These are phyloP conservation scores for Penicillium argentinense DNA, from an alignment of 495 filamentous ascomycete species.

Conservation along the genomic window DNA sequence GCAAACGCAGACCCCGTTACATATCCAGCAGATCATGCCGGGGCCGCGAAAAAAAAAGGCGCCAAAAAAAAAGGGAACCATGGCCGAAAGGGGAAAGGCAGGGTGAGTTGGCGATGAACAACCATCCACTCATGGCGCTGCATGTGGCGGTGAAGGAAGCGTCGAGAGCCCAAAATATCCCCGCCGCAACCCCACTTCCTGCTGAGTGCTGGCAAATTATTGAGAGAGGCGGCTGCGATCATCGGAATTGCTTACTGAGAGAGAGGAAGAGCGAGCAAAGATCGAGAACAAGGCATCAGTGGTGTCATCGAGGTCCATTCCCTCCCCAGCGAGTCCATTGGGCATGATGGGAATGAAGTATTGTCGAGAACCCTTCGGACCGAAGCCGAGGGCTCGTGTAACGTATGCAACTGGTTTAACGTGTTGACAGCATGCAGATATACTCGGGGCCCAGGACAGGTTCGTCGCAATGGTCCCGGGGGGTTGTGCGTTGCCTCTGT, in stretches of 20 bases:
- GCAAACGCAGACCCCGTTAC: neutral
- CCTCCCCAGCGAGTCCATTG: no score
- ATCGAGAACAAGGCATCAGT: neutral
- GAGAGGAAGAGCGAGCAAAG: neutral
- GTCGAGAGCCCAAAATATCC: slow-evolving; percentile 30
- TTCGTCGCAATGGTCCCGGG: slow-evolving; percentile 7
- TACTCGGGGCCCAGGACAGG: neutral
- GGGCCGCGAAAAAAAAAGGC: neutral
- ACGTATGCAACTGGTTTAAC: slow-evolving; percentile 16
- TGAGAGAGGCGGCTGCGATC: neutral
- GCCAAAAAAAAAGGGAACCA: slow-evolving; percentile 9
- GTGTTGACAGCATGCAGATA: slow-evolving; percentile 14
- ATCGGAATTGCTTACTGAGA: no score
- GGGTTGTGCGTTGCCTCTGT: neutral
- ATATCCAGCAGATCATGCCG: neutral
- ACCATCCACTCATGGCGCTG: slow-evolving; percentile 28
- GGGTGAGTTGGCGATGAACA: slow-evolving; percentile 27
- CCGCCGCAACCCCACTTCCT: slow-evolving; percentile 42
- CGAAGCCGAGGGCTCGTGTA: slow-evolving; percentile 18
- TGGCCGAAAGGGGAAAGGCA: slow-evolving; percentile 25
- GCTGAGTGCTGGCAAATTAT: slow-evolving; percentile 10
- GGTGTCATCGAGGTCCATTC: neutral
- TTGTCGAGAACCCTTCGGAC: slow-evolving; percentile 11
- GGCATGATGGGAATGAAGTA: slow-evolving; percentile 1
- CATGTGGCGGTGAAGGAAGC: slow-evolving; percentile 45